Percentiles rank a stretch among this genome's conserved stretches.
phyloP scores from a whole-genome alignment of 2,329 filamentous ascomycete genomes.

The Alternaria infectoria region DNA sequence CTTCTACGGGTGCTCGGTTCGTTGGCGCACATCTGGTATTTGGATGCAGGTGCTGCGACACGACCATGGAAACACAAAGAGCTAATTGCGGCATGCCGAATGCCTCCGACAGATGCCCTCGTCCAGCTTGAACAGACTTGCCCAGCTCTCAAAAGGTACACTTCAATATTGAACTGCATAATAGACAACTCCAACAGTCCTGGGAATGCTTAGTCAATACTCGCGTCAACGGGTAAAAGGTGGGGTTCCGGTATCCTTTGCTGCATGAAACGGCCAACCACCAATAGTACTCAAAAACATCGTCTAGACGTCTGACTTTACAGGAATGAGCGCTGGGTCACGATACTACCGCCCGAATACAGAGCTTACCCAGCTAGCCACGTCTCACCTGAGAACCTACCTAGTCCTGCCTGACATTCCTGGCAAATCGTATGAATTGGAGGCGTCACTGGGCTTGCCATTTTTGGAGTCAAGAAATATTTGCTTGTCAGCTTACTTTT shows the following conservation, averaged over 20 bases:
- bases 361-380: conserved; percentile 2
- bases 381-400: background rate
- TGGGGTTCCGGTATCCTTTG: background rate
- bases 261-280: background rate
- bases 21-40: background rate
- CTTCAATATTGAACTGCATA: background rate
- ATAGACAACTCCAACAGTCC: background rate
- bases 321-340: background rate
- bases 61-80: background rate
- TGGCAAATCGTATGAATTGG: background rate
- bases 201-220: background rate
- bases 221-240: background rate
- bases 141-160: background rate
- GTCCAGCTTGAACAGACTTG: background rate
- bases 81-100: background rate
- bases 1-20: background rate
- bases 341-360: background rate
- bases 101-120: background rate
- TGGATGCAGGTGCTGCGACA: background rate
- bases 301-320: background rate
- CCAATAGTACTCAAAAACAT: background rate
- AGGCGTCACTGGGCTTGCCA: background rate
- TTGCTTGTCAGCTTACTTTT: background rate
- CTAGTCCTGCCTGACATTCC: background rate
- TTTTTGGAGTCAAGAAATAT: background rate